Conservation (phyloP, 129 eudicot species). For the Tanacetum coccineum region DNA sequence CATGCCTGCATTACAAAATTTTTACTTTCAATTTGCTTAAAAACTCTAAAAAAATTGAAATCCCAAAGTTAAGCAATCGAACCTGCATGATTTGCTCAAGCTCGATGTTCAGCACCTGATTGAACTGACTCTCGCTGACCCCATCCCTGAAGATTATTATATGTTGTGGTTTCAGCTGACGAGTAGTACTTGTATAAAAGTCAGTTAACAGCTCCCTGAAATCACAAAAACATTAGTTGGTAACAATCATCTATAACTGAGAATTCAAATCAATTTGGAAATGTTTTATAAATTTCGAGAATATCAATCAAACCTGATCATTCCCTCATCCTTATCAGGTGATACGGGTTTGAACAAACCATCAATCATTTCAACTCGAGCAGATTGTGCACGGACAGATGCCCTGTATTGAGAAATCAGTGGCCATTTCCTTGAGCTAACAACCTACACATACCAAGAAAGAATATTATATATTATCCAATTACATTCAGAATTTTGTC, state of each 20-base stretch:
- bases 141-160: conserved; percentile 77
- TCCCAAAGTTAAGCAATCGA: background rate
- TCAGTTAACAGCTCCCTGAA: conserved; percentile 56
- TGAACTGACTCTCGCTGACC: conserved; percentile 77
- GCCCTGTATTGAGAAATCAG: conserved; percentile 59
- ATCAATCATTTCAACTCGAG: conserved; percentile 63
- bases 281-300: background rate
- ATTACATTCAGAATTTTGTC: background rate
- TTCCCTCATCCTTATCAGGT: conserved; percentile 51
- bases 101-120: conserved; percentile 67
- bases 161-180: conserved; percentile 40
- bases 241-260: background rate
- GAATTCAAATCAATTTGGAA: background rate
- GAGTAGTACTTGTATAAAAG: conserved; percentile 40
- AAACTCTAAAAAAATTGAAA: background rate
- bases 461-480: background rate
- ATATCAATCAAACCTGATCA: conserved; percentile 40
- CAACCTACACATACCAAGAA: conserved; percentile 37
- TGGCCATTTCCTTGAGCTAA: conserved; percentile 72
- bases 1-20: conserved; percentile 39
- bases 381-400: conserved; percentile 58
- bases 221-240: background rate
- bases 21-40: conserved; percentile 27
- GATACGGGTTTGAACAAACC: conserved; percentile 43
- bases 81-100: conserved; percentile 56